These are phyloP conservation scores for Xylariaceae sp. DNA, from an alignment of 2,329 filamentous ascomycete species.

Conservation along the genomic window DNA sequence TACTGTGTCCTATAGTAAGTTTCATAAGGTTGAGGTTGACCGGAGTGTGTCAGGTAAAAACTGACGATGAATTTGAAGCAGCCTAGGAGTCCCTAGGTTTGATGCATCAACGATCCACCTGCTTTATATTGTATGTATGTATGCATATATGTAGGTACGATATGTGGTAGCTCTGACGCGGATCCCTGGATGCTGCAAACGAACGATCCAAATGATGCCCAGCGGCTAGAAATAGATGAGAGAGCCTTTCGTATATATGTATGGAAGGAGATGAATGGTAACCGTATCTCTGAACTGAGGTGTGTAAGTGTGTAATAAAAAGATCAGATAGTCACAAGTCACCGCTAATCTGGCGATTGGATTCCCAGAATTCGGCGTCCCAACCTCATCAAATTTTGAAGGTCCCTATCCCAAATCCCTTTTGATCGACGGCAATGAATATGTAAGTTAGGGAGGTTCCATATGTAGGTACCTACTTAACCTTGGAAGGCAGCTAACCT, in stretches of 20 bases:
- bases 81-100: background rate
- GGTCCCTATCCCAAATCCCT: conserved; percentile 6
- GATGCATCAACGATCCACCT: background rate
- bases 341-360: background rate
- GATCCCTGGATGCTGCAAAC: conserved; percentile 13
- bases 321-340: background rate
- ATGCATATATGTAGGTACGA: too few species aligned
- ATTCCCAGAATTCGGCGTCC: conserved; percentile 4
- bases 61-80: background rate
- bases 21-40: background rate
- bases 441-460: too few species aligned
- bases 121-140: too few species aligned
- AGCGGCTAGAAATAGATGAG: conserved; percentile 17
- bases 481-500: too few species aligned
- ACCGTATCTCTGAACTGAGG: background rate
- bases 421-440: conserved; percentile 27
- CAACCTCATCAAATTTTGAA: conserved; percentile 14
- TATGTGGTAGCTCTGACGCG: background rate
- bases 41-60: background rate
- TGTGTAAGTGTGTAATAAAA: background rate
- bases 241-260: too few species aligned
- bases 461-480: too few species aligned
- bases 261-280: background rate
- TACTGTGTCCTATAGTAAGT: too few species aligned
- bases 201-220: conserved; percentile 9